These are phyloP conservation scores for Trichoderma citrinoviride DNA, from an alignment of 2,329 filamentous ascomycete genomes.

Conservation along the genomic window DNA sequence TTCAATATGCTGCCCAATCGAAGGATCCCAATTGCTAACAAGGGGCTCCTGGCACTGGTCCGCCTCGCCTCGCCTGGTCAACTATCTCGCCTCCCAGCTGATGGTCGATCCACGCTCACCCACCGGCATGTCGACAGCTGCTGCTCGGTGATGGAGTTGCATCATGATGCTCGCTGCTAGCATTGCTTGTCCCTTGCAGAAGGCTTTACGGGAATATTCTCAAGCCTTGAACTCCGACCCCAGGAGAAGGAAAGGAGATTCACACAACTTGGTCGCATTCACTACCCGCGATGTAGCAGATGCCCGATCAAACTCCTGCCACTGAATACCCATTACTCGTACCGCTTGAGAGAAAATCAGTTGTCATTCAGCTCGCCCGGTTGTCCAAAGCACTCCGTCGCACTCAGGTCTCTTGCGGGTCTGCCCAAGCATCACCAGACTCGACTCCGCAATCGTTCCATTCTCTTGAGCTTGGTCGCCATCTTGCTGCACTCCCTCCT, in stretches of 20 bases:
- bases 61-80: background rate
- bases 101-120: background rate
- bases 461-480: background rate
- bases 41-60: background rate
- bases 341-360: background rate
- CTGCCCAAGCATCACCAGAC: slow-evolving; percentile 9
- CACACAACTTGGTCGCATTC: too few relatives aligned
- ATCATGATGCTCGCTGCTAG: background rate
- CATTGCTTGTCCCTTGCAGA: too few relatives aligned
- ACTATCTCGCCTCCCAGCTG: background rate
- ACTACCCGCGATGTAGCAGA: too few relatives aligned
- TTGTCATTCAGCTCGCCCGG: background rate
- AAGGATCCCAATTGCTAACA: background rate
- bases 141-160: background rate
- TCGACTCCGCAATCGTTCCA: slow-evolving; percentile 11
- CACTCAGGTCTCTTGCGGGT: background rate
- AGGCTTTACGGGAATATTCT: too few relatives aligned
- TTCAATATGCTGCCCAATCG: too few relatives aligned
- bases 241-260: too few relatives aligned
- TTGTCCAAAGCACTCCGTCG: background rate
- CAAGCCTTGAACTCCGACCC: too few relatives aligned
- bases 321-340: background rate
- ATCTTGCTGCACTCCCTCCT: background rate
- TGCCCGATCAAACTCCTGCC: background rate
- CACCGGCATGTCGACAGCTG: background rate